These are phyloP conservation scores for Senecio squalidus DNA, from an alignment of 140 eudicot species.

Conservation along the genomic window DNA sequence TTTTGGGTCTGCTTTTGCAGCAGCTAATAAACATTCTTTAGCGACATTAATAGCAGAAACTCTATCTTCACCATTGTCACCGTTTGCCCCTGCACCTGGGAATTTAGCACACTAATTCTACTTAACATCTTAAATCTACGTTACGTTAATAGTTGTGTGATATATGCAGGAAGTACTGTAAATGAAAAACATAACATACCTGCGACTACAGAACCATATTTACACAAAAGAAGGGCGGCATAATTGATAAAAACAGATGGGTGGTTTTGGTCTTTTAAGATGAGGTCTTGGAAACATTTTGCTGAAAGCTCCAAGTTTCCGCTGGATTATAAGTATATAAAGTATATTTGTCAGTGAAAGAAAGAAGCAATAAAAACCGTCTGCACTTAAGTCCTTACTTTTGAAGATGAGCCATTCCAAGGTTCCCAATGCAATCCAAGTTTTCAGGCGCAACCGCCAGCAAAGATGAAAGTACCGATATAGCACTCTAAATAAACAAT, in stretches of 20 bases:
- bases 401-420: conserved; percentile 93
- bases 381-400: conserved; percentile 52
- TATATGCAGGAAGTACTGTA: conserved; percentile 3
- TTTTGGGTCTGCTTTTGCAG: conserved; percentile 74
- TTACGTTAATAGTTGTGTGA: not conserved
- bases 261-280: conserved; percentile 87
- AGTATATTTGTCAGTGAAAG: not conserved
- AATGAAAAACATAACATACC: conserved; percentile 36
- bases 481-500: conserved; percentile 63
- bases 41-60: conserved; percentile 61
- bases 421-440: conserved; percentile 93
- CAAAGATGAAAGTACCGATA: conserved; percentile 76
- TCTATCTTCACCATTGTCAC: conserved; percentile 56
- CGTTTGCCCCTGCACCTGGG: conserved; percentile 82
- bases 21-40: conserved; percentile 88
- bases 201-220: conserved; percentile 77
- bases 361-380: not conserved
- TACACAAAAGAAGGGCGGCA: conserved; percentile 78
- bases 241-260: conserved; percentile 82
- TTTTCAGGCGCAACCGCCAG: conserved; percentile 69
- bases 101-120: not conserved
- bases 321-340: conserved; percentile 38
- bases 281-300: conserved; percentile 78
- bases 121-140: not conserved
- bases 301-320: conserved; percentile 85